Percentiles rank a stretch among this genome's conserved stretches.
phyloP scores from a whole-genome alignment of 2,329 filamentous ascomycete genomes.

The Fusarium compactum region DNA sequence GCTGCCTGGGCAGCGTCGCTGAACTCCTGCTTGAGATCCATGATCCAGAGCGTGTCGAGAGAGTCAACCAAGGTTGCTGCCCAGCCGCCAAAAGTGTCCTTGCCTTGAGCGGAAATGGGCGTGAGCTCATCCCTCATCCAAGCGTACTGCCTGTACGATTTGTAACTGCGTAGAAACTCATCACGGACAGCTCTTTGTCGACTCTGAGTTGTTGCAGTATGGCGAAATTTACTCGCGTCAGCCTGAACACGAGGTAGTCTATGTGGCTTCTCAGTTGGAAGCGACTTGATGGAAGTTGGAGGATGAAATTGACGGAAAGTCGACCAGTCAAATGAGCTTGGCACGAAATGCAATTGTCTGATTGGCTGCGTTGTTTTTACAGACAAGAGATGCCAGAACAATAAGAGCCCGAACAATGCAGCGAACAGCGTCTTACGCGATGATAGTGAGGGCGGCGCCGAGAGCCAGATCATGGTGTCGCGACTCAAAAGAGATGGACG shows the following conservation, averaged over 20 bases:
- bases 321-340: conserved; percentile 52
- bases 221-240: conserved; percentile 39
- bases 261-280: conserved; percentile 47
- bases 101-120: conserved; percentile 61
- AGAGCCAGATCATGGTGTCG: conserved; percentile 7
- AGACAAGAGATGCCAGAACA: conserved; percentile 20
- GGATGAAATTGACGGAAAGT: conserved; percentile 47
- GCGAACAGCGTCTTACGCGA: conserved; percentile 14
- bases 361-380: not conserved
- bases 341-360: conserved; percentile 35
- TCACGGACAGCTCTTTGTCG: conserved; percentile 56
- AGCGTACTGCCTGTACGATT: conserved; percentile 65
- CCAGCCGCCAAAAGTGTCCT: conserved; percentile 66
- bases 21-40: conserved; percentile 68
- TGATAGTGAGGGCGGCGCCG: not conserved
- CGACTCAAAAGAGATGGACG: not conserved
- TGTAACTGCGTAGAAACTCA: conserved; percentile 60
- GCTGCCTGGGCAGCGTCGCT: conserved; percentile 62
- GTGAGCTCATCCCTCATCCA: conserved; percentile 67
- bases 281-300: conserved; percentile 48
- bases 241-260: conserved; percentile 52
- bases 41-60: conserved; percentile 73
- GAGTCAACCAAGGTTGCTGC: conserved; percentile 71
- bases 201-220: conserved; percentile 40
- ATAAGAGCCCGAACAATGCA: not conserved